Conservation (phyloP, 306 rosid species). For the Rosa persica region DNA sequence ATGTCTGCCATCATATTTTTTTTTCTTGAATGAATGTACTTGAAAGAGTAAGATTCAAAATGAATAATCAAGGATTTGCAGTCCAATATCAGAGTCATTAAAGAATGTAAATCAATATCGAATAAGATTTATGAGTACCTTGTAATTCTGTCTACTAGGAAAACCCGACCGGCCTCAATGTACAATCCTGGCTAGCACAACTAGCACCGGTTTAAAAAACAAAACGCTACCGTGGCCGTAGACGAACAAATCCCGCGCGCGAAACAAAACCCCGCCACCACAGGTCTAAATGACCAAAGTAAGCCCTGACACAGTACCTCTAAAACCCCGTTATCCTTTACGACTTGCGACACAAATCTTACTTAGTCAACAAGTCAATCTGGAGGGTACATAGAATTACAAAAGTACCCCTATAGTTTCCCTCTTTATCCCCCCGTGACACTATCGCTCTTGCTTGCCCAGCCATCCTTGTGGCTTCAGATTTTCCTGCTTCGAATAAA, state of each 20-base stretch:
- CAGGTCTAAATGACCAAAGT: neutral
- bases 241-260: neutral
- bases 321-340: neutral
- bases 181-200: neutral
- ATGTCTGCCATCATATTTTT: too few relatives aligned
- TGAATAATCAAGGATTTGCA: too few relatives aligned
- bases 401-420: constrained; percentile 20
- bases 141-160: too few relatives aligned
- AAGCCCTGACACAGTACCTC: neutral
- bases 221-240: neutral
- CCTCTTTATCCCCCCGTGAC: neutral
- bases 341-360: neutral
- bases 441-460: neutral
- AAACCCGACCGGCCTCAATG: too few relatives aligned
- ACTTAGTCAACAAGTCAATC: constrained; percentile 16
- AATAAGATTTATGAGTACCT: too few relatives aligned
- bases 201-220: too few relatives aligned
- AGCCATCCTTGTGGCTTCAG: constrained; percentile 26
- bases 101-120: too few relatives aligned
- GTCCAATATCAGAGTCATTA: too few relatives aligned
- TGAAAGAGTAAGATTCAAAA: too few relatives aligned
- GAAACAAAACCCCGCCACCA: neutral
- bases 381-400: neutral
- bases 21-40: too few relatives aligned
- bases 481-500: constrained; percentile 6